Base-by-base conservation (phyloP, 2,329 filamentous ascomycete species). In the Penicillium digitatum region DNA sequence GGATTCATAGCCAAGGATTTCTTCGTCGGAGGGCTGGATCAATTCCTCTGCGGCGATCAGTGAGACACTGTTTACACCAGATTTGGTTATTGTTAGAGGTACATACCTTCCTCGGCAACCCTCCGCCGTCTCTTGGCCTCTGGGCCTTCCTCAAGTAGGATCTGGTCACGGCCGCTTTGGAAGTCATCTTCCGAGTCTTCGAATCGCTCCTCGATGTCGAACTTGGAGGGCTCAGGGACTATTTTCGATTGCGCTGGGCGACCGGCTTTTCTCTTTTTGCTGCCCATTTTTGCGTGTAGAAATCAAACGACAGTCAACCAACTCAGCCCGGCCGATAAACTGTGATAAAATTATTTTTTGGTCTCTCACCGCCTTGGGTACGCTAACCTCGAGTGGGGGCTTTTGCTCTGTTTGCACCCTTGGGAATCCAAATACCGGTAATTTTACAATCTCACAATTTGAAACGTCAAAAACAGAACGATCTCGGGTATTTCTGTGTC, bases 151-250 rank as follows among this genome's bases (percentile, higher is more conserved):
- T 95, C 90, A 35, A 99, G 81, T 66, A 93, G 75, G 59, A 99
- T 86, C 69, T 89, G 87, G 74, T 99, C 94, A 61, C 88, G 84
- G 61, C 92, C 87, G 56, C 92, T 79, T 67, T 93, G 90, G 72
- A 96, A 95, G 70, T 96, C 90, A 72, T 99, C 94, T 72, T 96
- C 90, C 1, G 91, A 95, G 71, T 96, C 87, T 62, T 92, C 90
- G 64, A 99, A 87, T 74, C 95, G 90, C 73, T 93, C 86, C 58
- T 77, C 70, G 20, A 72, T 57, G 49, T 69, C 67, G 48, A 72
- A 77, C 54, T 70, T 74, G 32, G 69, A 67, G 39, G 64, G 65
- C 44, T 66, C 64, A 9, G 65, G 56, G 35, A 70, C 52, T 18
- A 70, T 64, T 7, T 71, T 68, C 44, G 71, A 65, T 22, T 66